phyloP scores from a whole-genome alignment of 495 filamentous ascomycete species.

The Penicillium alfredii region DNA sequence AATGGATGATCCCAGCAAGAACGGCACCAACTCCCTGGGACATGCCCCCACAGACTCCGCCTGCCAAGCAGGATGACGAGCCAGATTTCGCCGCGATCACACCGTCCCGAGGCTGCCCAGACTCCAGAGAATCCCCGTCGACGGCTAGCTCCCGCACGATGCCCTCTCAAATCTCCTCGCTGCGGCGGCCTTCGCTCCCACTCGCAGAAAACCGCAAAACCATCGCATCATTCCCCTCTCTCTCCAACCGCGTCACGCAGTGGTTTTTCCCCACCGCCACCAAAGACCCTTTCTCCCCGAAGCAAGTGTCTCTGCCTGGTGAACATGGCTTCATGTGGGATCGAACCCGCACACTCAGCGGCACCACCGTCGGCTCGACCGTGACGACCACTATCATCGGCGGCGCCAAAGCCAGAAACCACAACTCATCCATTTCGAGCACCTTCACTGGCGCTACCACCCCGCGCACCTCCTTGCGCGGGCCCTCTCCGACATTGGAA shows the following conservation, averaged over 20 bases:
- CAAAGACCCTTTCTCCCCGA: slow-evolving; percentile 3
- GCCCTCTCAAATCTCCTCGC: slow-evolving; percentile 17
- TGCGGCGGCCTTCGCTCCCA: slow-evolving; percentile 13
- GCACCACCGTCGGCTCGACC: slow-evolving; percentile 32
- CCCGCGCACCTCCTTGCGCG: slow-evolving; percentile 20
- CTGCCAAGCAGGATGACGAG: background rate
- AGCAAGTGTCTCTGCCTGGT: slow-evolving; percentile 14
- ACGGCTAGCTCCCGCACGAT: slow-evolving; percentile 18
- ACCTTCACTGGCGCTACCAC: slow-evolving; percentile 21
- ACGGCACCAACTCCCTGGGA: background rate
- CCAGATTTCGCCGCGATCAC: slow-evolving; percentile 2
- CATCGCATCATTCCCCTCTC: slow-evolving; percentile 12
- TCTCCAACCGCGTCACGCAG: slow-evolving; percentile 28
- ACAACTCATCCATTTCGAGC: slow-evolving; percentile 29
- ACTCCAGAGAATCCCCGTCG: slow-evolving; percentile 9
- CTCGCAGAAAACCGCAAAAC: slow-evolving; percentile 19
- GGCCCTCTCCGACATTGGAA: slow-evolving; percentile 14
- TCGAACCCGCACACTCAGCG: slow-evolving; percentile 37
- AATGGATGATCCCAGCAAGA: slow-evolving; percentile 1
- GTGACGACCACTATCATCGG: slow-evolving; percentile 23
- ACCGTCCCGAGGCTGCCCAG: slow-evolving; percentile 3
- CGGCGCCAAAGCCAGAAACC: slow-evolving; percentile 6
- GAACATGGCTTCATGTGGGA: slow-evolving; percentile 25
- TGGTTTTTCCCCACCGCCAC: slow-evolving; percentile 26
- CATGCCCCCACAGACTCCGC: slow-evolving; percentile 8